Evolutionary conservation across 202 grass and related monocot species (phyloP).

Genomic region (Cymbopogon flexuosus): DNA sequence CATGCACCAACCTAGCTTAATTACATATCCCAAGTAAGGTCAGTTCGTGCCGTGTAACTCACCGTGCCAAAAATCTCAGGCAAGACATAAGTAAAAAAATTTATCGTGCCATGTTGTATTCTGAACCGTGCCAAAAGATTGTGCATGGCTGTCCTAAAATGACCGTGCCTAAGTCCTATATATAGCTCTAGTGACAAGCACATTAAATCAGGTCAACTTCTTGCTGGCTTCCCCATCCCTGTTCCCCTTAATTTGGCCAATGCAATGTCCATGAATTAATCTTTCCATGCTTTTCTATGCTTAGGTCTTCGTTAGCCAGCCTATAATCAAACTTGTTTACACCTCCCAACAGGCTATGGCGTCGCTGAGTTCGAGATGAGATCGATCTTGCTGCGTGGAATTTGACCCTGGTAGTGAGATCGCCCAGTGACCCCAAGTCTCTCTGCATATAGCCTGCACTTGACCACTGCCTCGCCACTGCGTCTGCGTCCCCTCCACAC

Average conservation of each 20-base stretch:
- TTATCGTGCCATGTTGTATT: background rate
- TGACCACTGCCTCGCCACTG: slow-evolving; percentile 16
- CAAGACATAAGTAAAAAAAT: no score
- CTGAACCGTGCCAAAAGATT: background rate
- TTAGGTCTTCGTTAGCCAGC: slow-evolving; percentile 30
- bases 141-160: background rate
- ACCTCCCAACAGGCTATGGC: slow-evolving; percentile 21
- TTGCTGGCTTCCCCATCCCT: slow-evolving; percentile 11
- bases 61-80: no score
- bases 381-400: slow-evolving; percentile 20
- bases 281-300: slow-evolving; percentile 14
- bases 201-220: slow-evolving; percentile 42
- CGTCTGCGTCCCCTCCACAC: background rate
- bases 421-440: background rate
- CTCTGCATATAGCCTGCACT: slow-evolving; percentile 29
- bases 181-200: background rate
- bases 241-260: background rate
- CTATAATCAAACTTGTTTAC: slow-evolving; percentile 20
- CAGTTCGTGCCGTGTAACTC: no score
- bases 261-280: background rate
- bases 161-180: background rate
- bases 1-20: no score
- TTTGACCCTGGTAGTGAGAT: slow-evolving; percentile 28
- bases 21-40: no score
- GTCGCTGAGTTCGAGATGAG: slow-evolving; percentile 31